phyloP scores from a whole-genome alignment of 2,329 filamentous ascomycete species.

The Paecilomyces fulvus region DNA sequence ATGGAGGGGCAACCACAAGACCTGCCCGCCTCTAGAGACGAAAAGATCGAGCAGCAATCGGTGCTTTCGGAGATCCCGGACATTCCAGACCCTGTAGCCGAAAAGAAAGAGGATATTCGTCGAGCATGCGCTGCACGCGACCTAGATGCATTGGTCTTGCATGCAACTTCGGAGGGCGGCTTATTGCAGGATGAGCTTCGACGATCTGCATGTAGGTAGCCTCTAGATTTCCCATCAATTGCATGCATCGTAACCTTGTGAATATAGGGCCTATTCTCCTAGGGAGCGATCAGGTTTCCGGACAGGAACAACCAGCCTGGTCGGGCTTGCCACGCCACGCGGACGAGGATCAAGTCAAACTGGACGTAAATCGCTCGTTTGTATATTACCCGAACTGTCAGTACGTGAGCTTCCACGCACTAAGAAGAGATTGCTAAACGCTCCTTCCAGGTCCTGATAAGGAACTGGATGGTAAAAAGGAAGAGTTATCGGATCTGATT shows the following conservation, averaged over 20 bases:
- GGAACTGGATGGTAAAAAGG: conserved; percentile 62
- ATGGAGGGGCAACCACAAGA: not conserved
- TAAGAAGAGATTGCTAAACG: conserved; percentile 11
- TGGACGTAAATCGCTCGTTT: conserved; percentile 95
- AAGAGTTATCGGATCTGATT: conserved; percentile 72
- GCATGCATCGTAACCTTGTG: conserved; percentile 8
- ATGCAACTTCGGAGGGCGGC: conserved; percentile 59
- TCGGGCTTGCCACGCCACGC: conserved; percentile 60
- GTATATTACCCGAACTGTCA: conserved; percentile 85
- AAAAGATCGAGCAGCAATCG: not conserved
- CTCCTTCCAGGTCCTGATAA: conserved; percentile 53
- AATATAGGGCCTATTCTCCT: conserved; percentile 43
- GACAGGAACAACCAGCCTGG: conserved; percentile 39
- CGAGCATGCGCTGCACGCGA: conserved; percentile 54
- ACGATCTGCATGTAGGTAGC: conserved; percentile 64
- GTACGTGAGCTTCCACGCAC: conserved; percentile 14
- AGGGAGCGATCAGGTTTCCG: conserved; percentile 23
- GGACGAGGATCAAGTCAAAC: conserved; percentile 83
- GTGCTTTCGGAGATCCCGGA: not conserved
- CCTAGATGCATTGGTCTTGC: conserved; percentile 45
- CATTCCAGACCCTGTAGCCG: conserved; percentile 4
- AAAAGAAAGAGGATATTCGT: conserved; percentile 44
- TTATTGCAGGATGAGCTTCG: conserved; percentile 61
- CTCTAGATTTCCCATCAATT: not conserved
- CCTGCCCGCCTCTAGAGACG: not conserved